Evolutionary conservation across 2,329 filamentous ascomycete species (phyloP).

Genomic region (Fusarium begoniae): DNA sequence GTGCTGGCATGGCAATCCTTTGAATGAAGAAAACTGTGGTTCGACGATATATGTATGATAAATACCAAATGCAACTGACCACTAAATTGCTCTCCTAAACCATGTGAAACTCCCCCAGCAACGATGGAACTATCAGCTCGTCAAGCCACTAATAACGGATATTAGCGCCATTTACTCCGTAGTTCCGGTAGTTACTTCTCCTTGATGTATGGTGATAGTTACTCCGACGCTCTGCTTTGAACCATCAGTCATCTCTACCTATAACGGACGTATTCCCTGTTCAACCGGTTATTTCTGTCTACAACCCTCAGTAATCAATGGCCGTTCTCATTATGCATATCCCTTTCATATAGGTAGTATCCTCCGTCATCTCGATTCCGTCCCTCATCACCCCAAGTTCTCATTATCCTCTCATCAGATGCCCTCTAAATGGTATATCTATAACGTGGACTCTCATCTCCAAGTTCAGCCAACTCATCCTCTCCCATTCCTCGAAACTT

Average conservation of each 20-base stretch:
- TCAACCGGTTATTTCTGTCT: background rate
- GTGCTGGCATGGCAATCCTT: background rate
- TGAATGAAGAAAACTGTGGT: background rate
- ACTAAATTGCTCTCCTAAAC: background rate
- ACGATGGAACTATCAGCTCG: background rate
- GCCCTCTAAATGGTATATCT: conserved; percentile 53
- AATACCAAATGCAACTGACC: background rate
- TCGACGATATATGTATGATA: background rate
- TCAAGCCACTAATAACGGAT: conserved; percentile 4
- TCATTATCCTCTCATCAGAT: background rate
- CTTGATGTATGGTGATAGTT: background rate
- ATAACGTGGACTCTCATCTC: conserved; percentile 62
- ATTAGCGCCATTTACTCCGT: background rate
- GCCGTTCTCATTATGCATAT: background rate
- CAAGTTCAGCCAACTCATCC: conserved; percentile 60
- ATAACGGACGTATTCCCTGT: background rate
- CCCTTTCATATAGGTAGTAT: background rate
- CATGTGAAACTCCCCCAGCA: background rate
- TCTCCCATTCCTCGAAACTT: conserved; percentile 54
- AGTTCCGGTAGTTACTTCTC: background rate
- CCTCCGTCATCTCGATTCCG: background rate
- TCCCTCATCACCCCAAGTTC: background rate
- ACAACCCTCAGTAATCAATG: background rate
- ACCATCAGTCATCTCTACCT: background rate
- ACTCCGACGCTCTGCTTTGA: background rate